phyloP scores from a whole-genome alignment of 257 asterid genomes.

The Pogostemon cablin region DNA sequence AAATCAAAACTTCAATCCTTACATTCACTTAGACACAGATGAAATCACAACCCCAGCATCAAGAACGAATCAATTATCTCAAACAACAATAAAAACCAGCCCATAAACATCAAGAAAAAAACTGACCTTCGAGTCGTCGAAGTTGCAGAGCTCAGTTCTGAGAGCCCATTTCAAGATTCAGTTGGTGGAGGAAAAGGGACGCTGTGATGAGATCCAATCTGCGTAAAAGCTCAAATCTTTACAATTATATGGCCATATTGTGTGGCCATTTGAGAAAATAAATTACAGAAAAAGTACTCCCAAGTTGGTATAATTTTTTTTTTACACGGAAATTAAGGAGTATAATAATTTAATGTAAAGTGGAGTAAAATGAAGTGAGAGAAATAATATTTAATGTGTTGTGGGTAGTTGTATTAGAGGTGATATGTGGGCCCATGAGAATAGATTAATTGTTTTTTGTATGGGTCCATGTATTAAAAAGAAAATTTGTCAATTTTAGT shows the following conservation, averaged over 20 bases:
- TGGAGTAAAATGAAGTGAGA: too few relatives aligned
- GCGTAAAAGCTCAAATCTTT: constrained; percentile 37
- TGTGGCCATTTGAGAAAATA: constrained; percentile 26
- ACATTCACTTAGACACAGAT: constrained; percentile 6
- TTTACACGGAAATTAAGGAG: too few relatives aligned
- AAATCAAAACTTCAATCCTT: constrained; percentile 16
- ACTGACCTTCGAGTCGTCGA: constrained; percentile 28
- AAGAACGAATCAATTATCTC: constrained; percentile 5
- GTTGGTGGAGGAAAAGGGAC: constrained; percentile 6
- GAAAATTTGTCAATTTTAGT: too few relatives aligned
- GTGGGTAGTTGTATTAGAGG: too few relatives aligned
- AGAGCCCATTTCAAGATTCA: constrained; percentile 41
- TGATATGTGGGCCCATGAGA: too few relatives aligned
- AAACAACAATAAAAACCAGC: constrained; percentile 5
- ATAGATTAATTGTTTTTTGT: too few relatives aligned
- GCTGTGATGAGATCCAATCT: constrained; percentile 45
- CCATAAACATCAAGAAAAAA: not conserved
- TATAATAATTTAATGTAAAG: too few relatives aligned
- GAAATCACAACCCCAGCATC: constrained; percentile 2
- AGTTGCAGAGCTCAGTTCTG: not conserved
- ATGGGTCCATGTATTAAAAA: too few relatives aligned
- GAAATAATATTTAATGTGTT: too few relatives aligned
- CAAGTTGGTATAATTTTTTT: too few relatives aligned
- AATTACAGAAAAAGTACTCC: constrained; percentile 20
- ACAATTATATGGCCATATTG: constrained; percentile 21